A percentile compares a stretch with the other conserved stretches of the same genome.
These are phyloP conservation scores for Populus trichocarpa DNA, from an alignment of 441 rosid genomes.

Conservation along the genomic window DNA sequence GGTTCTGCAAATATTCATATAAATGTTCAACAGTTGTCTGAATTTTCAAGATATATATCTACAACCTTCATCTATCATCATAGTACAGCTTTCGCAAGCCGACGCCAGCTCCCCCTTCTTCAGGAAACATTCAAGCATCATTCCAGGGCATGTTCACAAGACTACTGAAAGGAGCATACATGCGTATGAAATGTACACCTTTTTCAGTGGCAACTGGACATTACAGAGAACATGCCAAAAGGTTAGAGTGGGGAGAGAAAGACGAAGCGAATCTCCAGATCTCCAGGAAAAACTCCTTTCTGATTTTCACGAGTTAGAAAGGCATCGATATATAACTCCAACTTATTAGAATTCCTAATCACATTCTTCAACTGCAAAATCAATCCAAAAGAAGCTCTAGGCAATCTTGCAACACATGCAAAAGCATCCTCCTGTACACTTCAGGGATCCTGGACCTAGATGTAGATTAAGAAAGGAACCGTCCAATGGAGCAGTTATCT, in stretches of 20 bases:
- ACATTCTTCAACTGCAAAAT: not conserved
- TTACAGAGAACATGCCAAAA: not conserved
- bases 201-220: not conserved
- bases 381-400: not conserved
- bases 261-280: not conserved
- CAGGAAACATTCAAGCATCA: not conserved
- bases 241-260: not conserved
- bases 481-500: constrained; percentile 24
- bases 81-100: not conserved
- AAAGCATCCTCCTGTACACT: not conserved
- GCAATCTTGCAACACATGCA: not conserved
- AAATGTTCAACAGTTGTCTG: not conserved
- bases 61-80: not conserved
- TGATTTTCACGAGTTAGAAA: not conserved
- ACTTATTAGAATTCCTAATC: constrained; percentile 3
- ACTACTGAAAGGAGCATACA: not conserved
- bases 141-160: not conserved
- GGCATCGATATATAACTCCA: not conserved
- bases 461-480: constrained; percentile 19
- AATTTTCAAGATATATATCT: not conserved
- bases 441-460: not conserved
- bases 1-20: not conserved
- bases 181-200: not conserved
- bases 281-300: not conserved
- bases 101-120: not conserved